Evolutionary conservation across 148 eudicot genomes (phyloP).

Genomic region (Vaccinium macrocarpon): DNA sequence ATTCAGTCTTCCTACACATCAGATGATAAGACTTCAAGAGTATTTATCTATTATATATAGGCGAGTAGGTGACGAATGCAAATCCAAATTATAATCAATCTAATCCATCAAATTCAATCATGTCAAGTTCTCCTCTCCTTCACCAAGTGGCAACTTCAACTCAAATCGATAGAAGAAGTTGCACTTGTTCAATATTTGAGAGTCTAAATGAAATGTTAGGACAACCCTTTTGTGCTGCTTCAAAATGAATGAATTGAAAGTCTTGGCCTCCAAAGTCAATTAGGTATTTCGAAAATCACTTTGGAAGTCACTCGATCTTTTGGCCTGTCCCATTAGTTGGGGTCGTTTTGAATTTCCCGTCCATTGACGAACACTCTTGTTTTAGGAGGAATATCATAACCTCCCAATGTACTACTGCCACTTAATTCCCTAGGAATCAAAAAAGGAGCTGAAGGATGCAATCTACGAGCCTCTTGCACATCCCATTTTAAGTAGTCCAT

Average conservation of each 20-base stretch:
- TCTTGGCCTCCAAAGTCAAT: slow-evolving; percentile 33
- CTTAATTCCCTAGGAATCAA: neutral
- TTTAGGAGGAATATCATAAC: slow-evolving; percentile 28
- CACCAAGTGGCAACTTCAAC: neutral
- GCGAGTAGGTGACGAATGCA: too few relatives aligned
- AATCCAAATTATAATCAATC: too few relatives aligned
- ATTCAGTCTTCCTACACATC: too few relatives aligned
- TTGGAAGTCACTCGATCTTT: slow-evolving; percentile 31
- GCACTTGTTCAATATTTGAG: neutral
- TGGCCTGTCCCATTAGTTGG: slow-evolving; percentile 24
- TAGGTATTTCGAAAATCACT: slow-evolving; percentile 23
- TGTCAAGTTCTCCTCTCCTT: too few relatives aligned
- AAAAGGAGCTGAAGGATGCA: slow-evolving; percentile 18
- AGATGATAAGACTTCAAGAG: too few relatives aligned
- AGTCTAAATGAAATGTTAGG: slow-evolving; percentile 29
- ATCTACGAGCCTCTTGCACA: slow-evolving; percentile 18
- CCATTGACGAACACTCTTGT: slow-evolving; percentile 33
- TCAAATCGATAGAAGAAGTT: slow-evolving; percentile 2
- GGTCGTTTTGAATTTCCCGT: slow-evolving; percentile 33
- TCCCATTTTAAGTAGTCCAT: slow-evolving; percentile 19
- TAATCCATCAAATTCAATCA: too few relatives aligned
- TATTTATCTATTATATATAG: too few relatives aligned
- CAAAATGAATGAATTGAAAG: slow-evolving; percentile 38
- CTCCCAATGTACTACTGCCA: neutral
- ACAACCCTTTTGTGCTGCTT: slow-evolving; percentile 31